Conservation (phyloP, 306 rosid species). For the Fagus crenata region DNA sequence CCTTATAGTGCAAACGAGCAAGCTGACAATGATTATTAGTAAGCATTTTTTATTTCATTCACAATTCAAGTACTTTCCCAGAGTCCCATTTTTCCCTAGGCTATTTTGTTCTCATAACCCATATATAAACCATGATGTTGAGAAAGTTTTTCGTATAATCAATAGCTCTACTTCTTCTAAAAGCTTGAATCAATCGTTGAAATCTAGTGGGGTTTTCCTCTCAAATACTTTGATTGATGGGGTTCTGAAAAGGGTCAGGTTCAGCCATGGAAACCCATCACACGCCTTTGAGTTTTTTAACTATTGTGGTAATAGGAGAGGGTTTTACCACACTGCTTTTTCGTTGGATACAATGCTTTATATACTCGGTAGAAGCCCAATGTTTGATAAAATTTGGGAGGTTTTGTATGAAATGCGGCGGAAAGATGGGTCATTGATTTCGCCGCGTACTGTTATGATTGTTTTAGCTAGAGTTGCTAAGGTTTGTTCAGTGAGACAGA, state of each 20-base stretch:
- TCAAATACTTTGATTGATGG: slow-evolving; percentile 70
- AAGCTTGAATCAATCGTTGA: slow-evolving; percentile 47
- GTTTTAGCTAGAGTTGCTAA: slow-evolving; percentile 75
- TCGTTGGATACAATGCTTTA: slow-evolving; percentile 84
- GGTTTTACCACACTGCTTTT: slow-evolving; percentile 66
- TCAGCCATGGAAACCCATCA: slow-evolving; percentile 76
- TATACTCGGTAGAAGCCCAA: slow-evolving; percentile 68
- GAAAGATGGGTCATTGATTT: slow-evolving; percentile 50
- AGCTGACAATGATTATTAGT: slow-evolving; percentile 23
- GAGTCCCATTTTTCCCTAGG: slow-evolving; percentile 22
- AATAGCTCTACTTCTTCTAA: slow-evolving; percentile 41
- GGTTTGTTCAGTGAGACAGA: slow-evolving; percentile 74
- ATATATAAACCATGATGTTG: slow-evolving; percentile 37
- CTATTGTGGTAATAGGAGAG: slow-evolving; percentile 59
- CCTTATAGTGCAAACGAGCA: background rate
- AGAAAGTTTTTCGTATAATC: slow-evolving; percentile 47
- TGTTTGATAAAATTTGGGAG: slow-evolving; percentile 61
- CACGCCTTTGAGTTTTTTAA: slow-evolving; percentile 73
- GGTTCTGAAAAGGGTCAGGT: slow-evolving; percentile 74
- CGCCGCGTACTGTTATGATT: slow-evolving; percentile 71
- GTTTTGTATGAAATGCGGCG: slow-evolving; percentile 45
- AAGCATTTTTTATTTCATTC: slow-evolving; percentile 24
- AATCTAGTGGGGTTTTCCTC: slow-evolving; percentile 63
- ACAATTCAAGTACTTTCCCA: slow-evolving; percentile 26
- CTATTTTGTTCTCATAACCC: slow-evolving; percentile 37